phyloP scores from a whole-genome alignment of 768 basidiomycete genomes.

The Melanogaster broomeanus region DNA sequence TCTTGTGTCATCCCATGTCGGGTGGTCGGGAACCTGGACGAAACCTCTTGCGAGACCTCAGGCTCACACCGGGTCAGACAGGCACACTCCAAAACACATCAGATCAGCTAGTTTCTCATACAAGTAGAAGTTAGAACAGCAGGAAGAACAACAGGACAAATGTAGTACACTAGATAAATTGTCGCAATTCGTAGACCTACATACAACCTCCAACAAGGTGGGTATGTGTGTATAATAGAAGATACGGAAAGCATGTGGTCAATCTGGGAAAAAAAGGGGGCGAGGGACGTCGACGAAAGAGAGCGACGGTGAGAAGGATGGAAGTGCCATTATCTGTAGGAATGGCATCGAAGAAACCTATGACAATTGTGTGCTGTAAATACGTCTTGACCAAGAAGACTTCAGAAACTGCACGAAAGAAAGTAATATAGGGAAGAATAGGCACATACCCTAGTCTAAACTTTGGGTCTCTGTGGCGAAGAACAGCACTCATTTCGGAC shows the following conservation, averaged over 20 bases:
- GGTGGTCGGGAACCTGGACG: not conserved
- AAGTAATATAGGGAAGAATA: slow-evolving; percentile 7
- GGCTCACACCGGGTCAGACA: too few relatives aligned
- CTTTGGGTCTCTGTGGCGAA: slow-evolving; percentile 5
- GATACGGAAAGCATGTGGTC: slow-evolving; percentile 33
- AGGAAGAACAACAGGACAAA: slow-evolving; percentile 3
- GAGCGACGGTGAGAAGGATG: slow-evolving; percentile 2
- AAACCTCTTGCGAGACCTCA: not conserved
- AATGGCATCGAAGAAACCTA: not conserved
- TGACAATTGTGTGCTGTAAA: slow-evolving; percentile 1
- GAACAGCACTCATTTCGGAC: slow-evolving; percentile 40
- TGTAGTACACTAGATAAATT: slow-evolving; percentile 31
- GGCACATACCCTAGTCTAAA: slow-evolving; percentile 4
- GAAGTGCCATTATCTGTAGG: too few relatives aligned
- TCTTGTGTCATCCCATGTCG: not conserved
- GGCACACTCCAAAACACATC: too few relatives aligned
- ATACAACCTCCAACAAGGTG: slow-evolving; percentile 30
- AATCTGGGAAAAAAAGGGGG: not conserved
- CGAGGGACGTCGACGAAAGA: not conserved
- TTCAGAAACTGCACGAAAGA: slow-evolving; percentile 8
- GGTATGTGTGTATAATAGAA: slow-evolving; percentile 36
- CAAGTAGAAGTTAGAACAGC: not conserved
- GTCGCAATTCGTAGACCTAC: slow-evolving; percentile 32
- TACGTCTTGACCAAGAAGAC: slow-evolving; percentile 7
- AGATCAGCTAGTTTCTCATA: not conserved